A percentile compares a stretch with the other conserved stretches of the same genome.
phyloP scores from a whole-genome alignment of 2,329 filamentous ascomycete genomes.

The Ascocoryne sarcoides region DNA sequence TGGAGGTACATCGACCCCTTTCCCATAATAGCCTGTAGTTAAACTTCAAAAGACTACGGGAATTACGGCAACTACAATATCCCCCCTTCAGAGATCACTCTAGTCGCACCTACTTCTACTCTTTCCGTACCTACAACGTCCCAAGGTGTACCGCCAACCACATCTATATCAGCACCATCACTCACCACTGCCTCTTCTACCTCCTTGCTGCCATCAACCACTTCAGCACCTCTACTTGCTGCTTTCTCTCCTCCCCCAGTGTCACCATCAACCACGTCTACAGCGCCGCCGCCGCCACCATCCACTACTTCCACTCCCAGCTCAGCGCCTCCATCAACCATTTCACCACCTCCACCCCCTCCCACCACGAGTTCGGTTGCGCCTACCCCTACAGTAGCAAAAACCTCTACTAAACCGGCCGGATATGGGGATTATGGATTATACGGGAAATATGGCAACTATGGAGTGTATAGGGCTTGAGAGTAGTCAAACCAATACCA shows the following conservation, averaged over 20 bases:
- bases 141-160: not conserved
- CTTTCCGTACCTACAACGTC: not conserved
- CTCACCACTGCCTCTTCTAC: not conserved
- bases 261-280: not conserved
- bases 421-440: constrained; percentile 8
- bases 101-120: not conserved
- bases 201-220: not conserved
- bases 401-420: not conserved
- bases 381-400: not conserved
- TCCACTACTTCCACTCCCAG: constrained; percentile 3
- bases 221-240: constrained; percentile 9
- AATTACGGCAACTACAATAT: constrained; percentile 13
- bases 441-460: constrained; percentile 11
- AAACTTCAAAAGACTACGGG: constrained; percentile 2
- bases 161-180: not conserved
- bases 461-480: no score
- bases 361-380: not conserved
- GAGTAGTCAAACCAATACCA: no score
- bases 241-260: no score
- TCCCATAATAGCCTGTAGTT: not conserved
- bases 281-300: constrained; percentile 9
- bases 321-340: constrained; percentile 1
- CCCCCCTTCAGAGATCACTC: no score
- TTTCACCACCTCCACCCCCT: constrained; percentile 2
- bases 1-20: constrained; percentile 1